Evolutionary conservation across 257 asterid species (phyloP).

Genomic region (Ehretia macrophylla): DNA sequence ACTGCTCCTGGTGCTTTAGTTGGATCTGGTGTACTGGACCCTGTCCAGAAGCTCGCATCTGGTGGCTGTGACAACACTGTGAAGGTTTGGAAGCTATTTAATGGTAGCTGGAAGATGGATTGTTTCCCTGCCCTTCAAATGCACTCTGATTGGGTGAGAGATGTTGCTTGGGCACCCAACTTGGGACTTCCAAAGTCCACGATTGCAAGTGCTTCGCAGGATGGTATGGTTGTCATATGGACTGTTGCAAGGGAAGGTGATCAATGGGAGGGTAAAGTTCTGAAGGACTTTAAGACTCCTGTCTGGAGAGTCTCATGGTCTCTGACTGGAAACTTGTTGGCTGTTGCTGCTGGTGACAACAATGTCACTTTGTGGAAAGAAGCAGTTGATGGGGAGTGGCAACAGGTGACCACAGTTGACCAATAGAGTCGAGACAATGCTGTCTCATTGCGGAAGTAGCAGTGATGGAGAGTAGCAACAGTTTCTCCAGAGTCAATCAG

Average conservation of each 20-base stretch:
- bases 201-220: constrained; percentile 93
- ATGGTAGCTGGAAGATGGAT: constrained; percentile 87
- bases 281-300: constrained; percentile 74
- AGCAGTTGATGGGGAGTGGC: constrained; percentile 98
- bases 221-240: constrained; percentile 89
- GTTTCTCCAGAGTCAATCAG: too few relatives aligned
- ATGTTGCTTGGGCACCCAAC: constrained; percentile 96
- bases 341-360: constrained; percentile 90
- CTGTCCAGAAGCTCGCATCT: constrained; percentile 83
- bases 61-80: constrained; percentile 94
- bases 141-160: constrained; percentile 92
- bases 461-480: constrained; percentile 1
- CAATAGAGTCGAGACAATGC: constrained; percentile 29
- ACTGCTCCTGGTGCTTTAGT: constrained; percentile 78
- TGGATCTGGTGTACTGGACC: constrained; percentile 55
- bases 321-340: constrained; percentile 78
- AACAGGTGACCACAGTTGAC: constrained; percentile 61
- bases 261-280: constrained; percentile 79
- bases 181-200: constrained; percentile 95
- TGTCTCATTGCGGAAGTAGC: too few relatives aligned
- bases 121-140: constrained; percentile 82
- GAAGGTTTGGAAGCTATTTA: constrained; percentile 79
- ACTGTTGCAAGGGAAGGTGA: constrained; percentile 77
- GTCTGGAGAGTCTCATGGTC: constrained; percentile 99
- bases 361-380: constrained; percentile 80